Evolutionary conservation across 495 filamentous ascomycete genomes (phyloP), one percentile per base, ranked within the genome.

Genomic region (Neurospora sp.): DNA sequence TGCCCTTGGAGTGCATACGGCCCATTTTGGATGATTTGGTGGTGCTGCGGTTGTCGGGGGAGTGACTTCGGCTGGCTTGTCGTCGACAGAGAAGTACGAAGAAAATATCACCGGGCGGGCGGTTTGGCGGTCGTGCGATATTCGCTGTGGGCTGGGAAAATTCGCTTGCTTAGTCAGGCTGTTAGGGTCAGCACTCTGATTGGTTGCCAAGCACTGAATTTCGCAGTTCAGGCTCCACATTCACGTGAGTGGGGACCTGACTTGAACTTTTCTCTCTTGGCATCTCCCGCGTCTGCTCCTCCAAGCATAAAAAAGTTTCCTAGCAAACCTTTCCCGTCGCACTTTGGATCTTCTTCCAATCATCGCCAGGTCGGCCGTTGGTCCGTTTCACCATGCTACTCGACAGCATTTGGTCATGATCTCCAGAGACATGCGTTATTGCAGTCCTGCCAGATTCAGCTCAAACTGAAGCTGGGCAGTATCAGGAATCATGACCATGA

Each of bases 1-100:
- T 99, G 87, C 96, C 96, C 81, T 97, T 98, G 89, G 89, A 92
- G 93, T 99, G 96, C 89, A 99, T 91, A 87, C 96, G 91, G 91
- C 95, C 95, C 95, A 97, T 97, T 82, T 82, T 92, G 86, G 79
- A 79, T 86, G 79, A 83, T 79, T 76, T 81, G 81, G 82, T 73
- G 77, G 76, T 80, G 77, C 74, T 76, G 76, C 72, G 75, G 41
- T 73, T 71, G 79, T 77, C 60, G 73, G 72, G 46, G 70, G 37
- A 60, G 49, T 60, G 49, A 60, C 49, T 60, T 60, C 49, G 69
- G 70, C 46, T 69, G 18, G 70, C 37, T 74, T 27, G 72, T 80
- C 76, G 80, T 77, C 78, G 70, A 73, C 38, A 71, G 71, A 41
- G 72, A 74, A 71, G 72, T 46, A 44, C 49, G 49, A 60, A 60